Evolutionary conservation across 192 early-diverging fungal species (phyloP).

Genomic region (Backusella morwellensis): DNA sequence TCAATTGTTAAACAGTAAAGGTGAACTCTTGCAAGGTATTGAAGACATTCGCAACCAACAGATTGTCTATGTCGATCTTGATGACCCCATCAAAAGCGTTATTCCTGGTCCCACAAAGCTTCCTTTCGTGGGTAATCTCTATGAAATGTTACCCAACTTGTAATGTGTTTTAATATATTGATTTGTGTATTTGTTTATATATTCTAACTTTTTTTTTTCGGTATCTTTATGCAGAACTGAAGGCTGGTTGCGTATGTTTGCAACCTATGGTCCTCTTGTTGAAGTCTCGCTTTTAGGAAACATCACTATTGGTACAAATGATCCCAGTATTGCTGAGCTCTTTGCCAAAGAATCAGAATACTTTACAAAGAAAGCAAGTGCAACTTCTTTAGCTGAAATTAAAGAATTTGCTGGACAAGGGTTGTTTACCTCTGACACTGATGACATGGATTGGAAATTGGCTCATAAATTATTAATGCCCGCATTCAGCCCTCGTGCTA

Average conservation of each 20-base stretch:
- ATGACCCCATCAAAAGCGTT: conserved; percentile 13
- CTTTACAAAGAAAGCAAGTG: conserved; percentile 52
- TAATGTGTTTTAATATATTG: conserved; percentile 1
- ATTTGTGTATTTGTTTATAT: background rate
- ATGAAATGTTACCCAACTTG: conserved; percentile 33
- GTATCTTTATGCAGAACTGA: conserved; percentile 9
- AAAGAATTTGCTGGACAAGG: conserved; percentile 49
- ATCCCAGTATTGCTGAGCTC: conserved; percentile 42
- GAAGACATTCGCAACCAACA: conserved; percentile 23
- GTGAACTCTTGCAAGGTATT: background rate
- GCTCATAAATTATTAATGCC: conserved; percentile 64
- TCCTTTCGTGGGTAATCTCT: conserved; percentile 31
- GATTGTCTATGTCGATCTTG: conserved; percentile 19
- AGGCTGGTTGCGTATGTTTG: conserved; percentile 27
- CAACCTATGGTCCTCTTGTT: conserved; percentile 41
- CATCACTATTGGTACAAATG: conserved; percentile 31
- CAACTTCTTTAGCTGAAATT: conserved; percentile 20
- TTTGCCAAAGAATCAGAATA: conserved; percentile 47
- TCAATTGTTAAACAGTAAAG: conserved; percentile 6
- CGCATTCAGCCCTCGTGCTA: conserved; percentile 42
- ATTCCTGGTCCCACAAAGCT: conserved; percentile 31
- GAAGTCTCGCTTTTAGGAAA: conserved; percentile 16
- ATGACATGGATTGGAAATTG: conserved; percentile 50
- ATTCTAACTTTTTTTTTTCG: background rate
- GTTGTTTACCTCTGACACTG: conserved; percentile 50